Evolutionary conservation across 2,329 filamentous ascomycete species (phyloP).

Genomic region (Berkeleyomyces rouxiae): DNA sequence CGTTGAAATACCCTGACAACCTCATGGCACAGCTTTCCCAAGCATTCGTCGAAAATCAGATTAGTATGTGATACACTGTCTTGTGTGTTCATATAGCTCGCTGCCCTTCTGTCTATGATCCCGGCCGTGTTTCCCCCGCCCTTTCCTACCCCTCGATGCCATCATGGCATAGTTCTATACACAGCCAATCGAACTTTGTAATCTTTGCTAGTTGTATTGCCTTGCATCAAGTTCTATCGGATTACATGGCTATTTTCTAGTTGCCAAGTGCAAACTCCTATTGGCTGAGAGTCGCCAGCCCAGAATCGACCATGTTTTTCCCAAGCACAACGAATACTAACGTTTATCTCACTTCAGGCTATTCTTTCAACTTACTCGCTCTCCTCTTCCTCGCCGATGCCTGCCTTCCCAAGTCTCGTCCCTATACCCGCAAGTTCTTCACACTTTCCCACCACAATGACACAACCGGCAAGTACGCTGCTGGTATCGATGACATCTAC

Average conservation of each 20-base stretch:
- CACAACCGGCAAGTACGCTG: slow-evolving; percentile 49
- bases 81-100: not conserved
- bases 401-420: slow-evolving; percentile 63
- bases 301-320: not conserved
- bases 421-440: slow-evolving; percentile 76
- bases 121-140: not conserved
- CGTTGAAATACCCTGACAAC: slow-evolving; percentile 11
- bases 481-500: slow-evolving; percentile 64
- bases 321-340: not conserved
- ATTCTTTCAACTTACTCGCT: slow-evolving; percentile 72
- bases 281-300: not conserved
- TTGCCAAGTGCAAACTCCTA: not conserved
- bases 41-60: slow-evolving; percentile 65
- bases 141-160: not conserved
- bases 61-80: slow-evolving; percentile 40
- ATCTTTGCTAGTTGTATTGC: not conserved
- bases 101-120: not conserved
- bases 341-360: slow-evolving; percentile 29
- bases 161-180: not conserved
- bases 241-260: not conserved
- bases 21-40: slow-evolving; percentile 36
- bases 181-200: not conserved
- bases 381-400: slow-evolving; percentile 69
- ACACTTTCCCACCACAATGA: slow-evolving; percentile 68
- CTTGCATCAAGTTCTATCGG: not conserved